Conservation (phyloP, 805 yeast genomes). For the Candida sphagnicola region DNA sequence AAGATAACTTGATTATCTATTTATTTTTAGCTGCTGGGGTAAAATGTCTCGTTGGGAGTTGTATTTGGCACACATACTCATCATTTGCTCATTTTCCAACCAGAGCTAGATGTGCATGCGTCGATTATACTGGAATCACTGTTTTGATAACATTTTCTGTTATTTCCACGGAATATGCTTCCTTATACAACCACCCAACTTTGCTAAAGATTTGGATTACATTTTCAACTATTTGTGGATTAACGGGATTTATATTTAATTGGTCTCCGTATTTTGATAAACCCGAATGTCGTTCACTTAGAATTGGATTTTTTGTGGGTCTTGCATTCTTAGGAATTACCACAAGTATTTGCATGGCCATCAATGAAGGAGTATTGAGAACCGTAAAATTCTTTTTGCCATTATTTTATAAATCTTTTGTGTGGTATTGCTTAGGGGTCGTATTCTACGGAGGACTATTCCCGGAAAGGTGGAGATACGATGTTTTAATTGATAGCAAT, state of each 20-base stretch:
- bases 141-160: conserved; percentile 86
- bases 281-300: conserved; percentile 75
- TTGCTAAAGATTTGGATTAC: conserved; percentile 45
- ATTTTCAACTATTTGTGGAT: conserved; percentile 64
- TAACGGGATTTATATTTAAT: conserved; percentile 70
- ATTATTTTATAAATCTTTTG: conserved; percentile 58
- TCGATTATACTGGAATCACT: conserved; percentile 94
- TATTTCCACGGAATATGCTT: conserved; percentile 77
- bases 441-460: conserved; percentile 81
- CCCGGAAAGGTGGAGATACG: conserved; percentile 85
- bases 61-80: conserved; percentile 88
- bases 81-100: conserved; percentile 61
- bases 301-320: conserved; percentile 77
- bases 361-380: conserved; percentile 50
- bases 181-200: conserved; percentile 62
- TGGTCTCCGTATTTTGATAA: conserved; percentile 92
- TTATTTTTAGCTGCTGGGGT: conserved; percentile 68
- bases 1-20: conserved; percentile 49
- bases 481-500: conserved; percentile 47
- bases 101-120: conserved; percentile 80
- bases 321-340: conserved; percentile 72
- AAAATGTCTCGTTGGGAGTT: conserved; percentile 74
- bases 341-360: conserved; percentile 54
- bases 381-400: conserved; percentile 63
- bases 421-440: conserved; percentile 79